phyloP scores from a whole-genome alignment of 2,329 filamentous ascomycete species.

The Verticillium isaacii region DNA sequence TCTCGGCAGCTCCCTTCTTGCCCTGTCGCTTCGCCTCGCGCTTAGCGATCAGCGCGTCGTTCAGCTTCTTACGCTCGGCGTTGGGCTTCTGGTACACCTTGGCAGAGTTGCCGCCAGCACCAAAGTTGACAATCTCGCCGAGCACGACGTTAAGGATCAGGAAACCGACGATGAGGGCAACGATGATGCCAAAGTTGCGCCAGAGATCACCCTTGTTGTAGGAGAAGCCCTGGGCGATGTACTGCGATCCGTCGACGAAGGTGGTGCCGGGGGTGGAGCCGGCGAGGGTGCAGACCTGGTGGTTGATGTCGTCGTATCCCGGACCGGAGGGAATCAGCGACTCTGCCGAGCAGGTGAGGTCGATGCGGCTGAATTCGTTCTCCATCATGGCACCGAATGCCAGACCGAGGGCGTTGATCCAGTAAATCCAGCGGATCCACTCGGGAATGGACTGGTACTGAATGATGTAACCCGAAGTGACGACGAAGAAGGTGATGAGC shows the following conservation, averaged over 20 bases:
- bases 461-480: conserved; percentile 80
- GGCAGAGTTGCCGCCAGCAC: conserved; percentile 74
- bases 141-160: conserved; percentile 70
- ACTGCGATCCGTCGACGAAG: conserved; percentile 60
- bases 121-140: conserved; percentile 73
- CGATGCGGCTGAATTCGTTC: conserved; percentile 72
- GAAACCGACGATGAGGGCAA: conserved; percentile 72
- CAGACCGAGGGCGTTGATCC: conserved; percentile 69
- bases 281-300: conserved; percentile 77
- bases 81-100: conserved; percentile 72
- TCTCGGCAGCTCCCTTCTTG: conserved; percentile 40
- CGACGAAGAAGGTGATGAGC: conserved; percentile 75
- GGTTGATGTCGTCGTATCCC: conserved; percentile 63
- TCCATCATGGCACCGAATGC: conserved; percentile 77
- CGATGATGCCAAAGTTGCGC: conserved; percentile 79
- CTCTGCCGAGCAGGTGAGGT: conserved; percentile 62
- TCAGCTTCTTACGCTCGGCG: conserved; percentile 61
- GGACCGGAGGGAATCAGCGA: conserved; percentile 69
- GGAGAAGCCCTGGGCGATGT: conserved; percentile 64
- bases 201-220: conserved; percentile 67
- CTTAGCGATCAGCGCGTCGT: conserved; percentile 57
- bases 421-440: conserved; percentile 78
- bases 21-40: conserved; percentile 48
- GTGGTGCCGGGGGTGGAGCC: conserved; percentile 64
- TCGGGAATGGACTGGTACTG: conserved; percentile 71